Conservation (phyloP, 208 protist genomes). For the Trypanosoma congolense region DNA sequence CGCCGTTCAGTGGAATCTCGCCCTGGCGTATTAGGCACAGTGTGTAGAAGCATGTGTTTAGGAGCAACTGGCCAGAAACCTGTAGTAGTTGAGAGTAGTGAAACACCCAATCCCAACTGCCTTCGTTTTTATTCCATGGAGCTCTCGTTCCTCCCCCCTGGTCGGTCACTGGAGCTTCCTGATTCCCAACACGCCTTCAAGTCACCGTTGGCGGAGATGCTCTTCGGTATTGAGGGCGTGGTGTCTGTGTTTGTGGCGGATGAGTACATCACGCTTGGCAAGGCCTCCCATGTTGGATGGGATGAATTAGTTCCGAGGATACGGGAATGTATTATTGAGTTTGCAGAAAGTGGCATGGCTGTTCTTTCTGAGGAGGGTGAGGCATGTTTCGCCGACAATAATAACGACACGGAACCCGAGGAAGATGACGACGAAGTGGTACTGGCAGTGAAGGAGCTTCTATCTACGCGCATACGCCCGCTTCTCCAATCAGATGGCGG, state of each 20-base stretch:
- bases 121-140: constrained; percentile 87
- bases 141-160: constrained; percentile 71
- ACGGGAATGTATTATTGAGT: constrained; percentile 64
- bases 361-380: constrained; percentile 69
- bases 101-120: constrained; percentile 83
- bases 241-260: constrained; percentile 70
- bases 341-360: constrained; percentile 64
- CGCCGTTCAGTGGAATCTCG: background rate
- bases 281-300: constrained; percentile 50
- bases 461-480: constrained; percentile 84
- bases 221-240: constrained; percentile 71
- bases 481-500: constrained; percentile 88
- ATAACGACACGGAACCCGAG: constrained; percentile 85
- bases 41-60: background rate
- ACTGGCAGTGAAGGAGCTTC: constrained; percentile 89
- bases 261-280: constrained; percentile 81
- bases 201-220: constrained; percentile 58
- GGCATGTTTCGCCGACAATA: constrained; percentile 52
- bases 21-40: background rate
- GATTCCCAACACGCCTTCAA: constrained; percentile 57
- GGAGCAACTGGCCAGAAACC: constrained; percentile 20
- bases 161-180: constrained; percentile 73
- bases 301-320: constrained; percentile 36
- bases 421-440: constrained; percentile 89
- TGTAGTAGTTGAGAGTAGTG: constrained; percentile 71